Conservation (phyloP, 257 asterid species). For the Nemophila menziesii region DNA sequence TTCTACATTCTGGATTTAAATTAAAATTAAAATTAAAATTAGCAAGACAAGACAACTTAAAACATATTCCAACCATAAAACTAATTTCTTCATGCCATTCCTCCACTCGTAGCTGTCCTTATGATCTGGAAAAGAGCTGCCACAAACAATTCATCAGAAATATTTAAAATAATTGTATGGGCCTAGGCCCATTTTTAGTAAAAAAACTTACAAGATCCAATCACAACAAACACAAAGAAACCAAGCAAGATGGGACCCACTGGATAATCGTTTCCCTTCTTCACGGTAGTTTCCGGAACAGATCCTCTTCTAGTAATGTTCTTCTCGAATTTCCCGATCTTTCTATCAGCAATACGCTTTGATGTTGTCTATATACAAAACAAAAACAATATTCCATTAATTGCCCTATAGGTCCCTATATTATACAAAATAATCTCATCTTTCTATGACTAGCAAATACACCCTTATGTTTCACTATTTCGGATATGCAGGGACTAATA, state of each 20-base stretch:
- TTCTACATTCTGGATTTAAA: slow-evolving; percentile 6
- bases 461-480: too few relatives aligned
- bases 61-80: slow-evolving; percentile 1
- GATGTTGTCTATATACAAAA: slow-evolving; percentile 60
- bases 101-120: slow-evolving; percentile 87
- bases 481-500: too few relatives aligned
- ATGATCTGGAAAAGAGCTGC: slow-evolving; percentile 93
- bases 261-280: slow-evolving; percentile 69
- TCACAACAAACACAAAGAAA: slow-evolving; percentile 82
- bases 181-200: background rate
- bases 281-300: slow-evolving; percentile 57
- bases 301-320: slow-evolving; percentile 78
- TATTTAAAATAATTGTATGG: background rate
- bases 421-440: background rate
- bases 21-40: too few relatives aligned
- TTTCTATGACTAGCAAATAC: background rate
- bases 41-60: slow-evolving; percentile 1
- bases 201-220: slow-evolving; percentile 71
- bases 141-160: background rate
- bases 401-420: background rate
- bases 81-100: slow-evolving; percentile 43
- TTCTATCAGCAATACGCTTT: slow-evolving; percentile 81
- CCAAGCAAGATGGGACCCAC: slow-evolving; percentile 94
- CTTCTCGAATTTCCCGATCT: slow-evolving; percentile 82
- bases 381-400: background rate